phyloP scores from a whole-genome alignment of 164 flowering plant genomes.

The Chloranthus sessilifolius region DNA sequence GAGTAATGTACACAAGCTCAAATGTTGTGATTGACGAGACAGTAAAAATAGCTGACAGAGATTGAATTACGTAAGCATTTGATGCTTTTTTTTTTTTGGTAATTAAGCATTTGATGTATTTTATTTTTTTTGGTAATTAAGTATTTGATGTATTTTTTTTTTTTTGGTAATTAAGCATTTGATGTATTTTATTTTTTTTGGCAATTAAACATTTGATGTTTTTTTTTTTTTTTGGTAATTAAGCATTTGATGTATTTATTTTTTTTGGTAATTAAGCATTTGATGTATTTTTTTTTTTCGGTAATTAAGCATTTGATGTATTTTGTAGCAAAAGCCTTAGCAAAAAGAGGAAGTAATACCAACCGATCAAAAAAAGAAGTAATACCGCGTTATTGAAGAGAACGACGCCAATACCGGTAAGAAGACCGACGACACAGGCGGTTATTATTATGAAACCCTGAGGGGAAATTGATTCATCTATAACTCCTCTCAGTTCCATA shows the following conservation, averaged over 20 bases:
- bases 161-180: no score
- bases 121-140: not conserved
- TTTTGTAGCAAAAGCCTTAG: no score
- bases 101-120: not conserved
- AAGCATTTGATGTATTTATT: no score
- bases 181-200: no score
- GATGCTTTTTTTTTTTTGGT: not conserved
- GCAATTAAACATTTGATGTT: no score
- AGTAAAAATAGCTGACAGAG: not conserved
- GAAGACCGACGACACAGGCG: slow-evolving; percentile 76
- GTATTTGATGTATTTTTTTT: no score
- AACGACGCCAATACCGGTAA: slow-evolving; percentile 77
- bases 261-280: no score
- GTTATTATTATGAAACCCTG: slow-evolving; percentile 41
- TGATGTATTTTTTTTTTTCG: no score
- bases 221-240: no score
- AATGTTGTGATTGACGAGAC: not conserved
- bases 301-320: no score
- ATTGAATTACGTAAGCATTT: not conserved
- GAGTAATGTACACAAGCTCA: not conserved
- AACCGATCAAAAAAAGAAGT: no score
- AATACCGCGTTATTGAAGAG: slow-evolving; percentile 69
- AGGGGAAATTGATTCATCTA: slow-evolving; percentile 14
- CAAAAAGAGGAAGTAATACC: no score
- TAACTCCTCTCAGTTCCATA: slow-evolving; percentile 2